These are phyloP conservation scores for Aechmea fasciata DNA, from an alignment of 176 grass and related monocot genomes.

Conservation along the genomic window DNA sequence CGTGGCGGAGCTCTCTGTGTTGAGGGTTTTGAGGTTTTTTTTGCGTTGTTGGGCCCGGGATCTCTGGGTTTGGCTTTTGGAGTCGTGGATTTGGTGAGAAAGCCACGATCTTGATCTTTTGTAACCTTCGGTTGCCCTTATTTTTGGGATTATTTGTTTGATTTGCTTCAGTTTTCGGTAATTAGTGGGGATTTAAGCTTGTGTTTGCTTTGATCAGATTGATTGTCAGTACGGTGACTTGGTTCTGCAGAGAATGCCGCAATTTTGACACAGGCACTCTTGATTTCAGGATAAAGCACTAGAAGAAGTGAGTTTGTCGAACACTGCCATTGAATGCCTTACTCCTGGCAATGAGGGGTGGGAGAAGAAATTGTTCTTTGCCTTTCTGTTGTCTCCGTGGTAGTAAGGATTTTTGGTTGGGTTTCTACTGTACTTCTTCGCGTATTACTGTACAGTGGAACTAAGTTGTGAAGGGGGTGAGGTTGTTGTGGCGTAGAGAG, in stretches of 20 bases:
- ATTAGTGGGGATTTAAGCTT: neutral
- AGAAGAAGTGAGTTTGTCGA: neutral
- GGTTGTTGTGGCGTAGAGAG: neutral
- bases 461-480: neutral
- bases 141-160: neutral
- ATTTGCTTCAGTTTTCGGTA: neutral
- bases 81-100: neutral
- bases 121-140: neutral
- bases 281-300: neutral
- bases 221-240: no score
- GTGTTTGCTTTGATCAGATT: neutral
- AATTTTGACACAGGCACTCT: neutral
- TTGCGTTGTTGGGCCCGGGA: neutral
- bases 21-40: no score
- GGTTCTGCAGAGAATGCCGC: no score
- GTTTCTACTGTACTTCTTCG: no score
- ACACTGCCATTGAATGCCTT: neutral
- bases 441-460: neutral
- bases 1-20: neutral
- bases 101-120: neutral
- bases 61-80: neutral
- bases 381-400: neutral
- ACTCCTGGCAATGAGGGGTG: neutral
- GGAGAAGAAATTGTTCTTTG: neutral
- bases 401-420: neutral